Conservation (phyloP, 768 basidiomycete genomes). For the Naematelia aurantialba region DNA sequence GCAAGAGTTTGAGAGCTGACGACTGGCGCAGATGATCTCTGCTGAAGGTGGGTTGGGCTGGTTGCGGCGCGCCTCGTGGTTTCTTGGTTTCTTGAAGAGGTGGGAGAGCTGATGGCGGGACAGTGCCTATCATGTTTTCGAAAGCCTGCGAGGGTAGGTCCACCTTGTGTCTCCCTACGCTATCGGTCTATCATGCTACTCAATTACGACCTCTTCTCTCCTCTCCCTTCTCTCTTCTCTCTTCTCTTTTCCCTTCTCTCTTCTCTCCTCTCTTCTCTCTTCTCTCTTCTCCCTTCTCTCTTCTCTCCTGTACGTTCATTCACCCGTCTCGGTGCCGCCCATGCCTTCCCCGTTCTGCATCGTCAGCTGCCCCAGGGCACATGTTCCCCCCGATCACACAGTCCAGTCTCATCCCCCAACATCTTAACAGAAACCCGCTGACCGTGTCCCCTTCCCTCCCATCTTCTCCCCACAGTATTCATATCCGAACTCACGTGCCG, state of each 20-base stretch:
- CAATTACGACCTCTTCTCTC: neutral
- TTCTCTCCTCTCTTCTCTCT: neutral
- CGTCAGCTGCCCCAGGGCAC: no score
- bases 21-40: conserved; percentile 80
- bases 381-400: no score
- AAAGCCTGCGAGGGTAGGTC: conserved; percentile 95
- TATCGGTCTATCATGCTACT: no score
- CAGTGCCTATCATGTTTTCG: conserved; percentile 91
- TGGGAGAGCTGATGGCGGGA: conserved; percentile 14
- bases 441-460: neutral
- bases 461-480: conserved; percentile 62
- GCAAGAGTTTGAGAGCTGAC: neutral
- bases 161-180: neutral
- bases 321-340: no score
- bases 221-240: neutral
- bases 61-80: no score
- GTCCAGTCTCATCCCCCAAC: no score
- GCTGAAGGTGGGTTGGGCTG: conserved; percentile 67
- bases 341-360: no score
- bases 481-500: conserved; percentile 94
- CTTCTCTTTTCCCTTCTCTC: neutral
- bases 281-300: neutral
- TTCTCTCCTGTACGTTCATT: conserved; percentile 6
- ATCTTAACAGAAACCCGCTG: no score
- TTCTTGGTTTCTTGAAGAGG: conserved; percentile 4